phyloP scores from a whole-genome alignment of 2,329 filamentous ascomycete genomes.

The Juglanconis oblonga region DNA sequence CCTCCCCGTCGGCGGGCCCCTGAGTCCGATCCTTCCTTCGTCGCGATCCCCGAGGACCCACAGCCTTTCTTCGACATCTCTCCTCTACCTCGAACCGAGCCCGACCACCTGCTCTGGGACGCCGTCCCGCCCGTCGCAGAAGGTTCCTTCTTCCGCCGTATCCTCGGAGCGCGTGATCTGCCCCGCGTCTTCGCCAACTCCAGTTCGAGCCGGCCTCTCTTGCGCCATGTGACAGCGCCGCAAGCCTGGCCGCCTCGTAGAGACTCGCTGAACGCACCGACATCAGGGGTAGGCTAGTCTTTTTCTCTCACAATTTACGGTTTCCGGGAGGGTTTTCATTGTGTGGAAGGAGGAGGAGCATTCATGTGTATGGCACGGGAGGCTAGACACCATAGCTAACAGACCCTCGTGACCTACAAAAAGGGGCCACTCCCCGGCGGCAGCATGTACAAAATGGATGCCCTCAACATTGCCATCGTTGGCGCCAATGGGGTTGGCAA shows the following conservation, averaged over 20 bases:
- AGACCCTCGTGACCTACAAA: constrained; percentile 5
- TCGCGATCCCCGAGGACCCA: constrained; percentile 15
- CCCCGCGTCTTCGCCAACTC: constrained; percentile 4
- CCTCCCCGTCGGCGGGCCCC: constrained; percentile 12
- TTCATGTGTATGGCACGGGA: neutral
- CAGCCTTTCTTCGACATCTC: constrained; percentile 5
- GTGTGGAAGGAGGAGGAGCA: constrained; percentile 2
- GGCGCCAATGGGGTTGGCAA: constrained; percentile 66
- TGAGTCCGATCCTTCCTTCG: constrained; percentile 13
- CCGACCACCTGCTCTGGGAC: constrained; percentile 35
- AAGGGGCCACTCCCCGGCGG: constrained; percentile 2
- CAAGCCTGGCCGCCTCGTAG: constrained; percentile 44
- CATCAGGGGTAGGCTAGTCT: constrained; percentile 21
- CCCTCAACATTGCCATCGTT: constrained; percentile 64
- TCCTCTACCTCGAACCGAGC: constrained; percentile 19
- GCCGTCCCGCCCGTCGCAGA: constrained; percentile 53
- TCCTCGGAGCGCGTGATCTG: constrained; percentile 35
- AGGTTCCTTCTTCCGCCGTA: constrained; percentile 53
- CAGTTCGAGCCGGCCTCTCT: constrained; percentile 2
- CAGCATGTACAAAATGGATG: constrained; percentile 44
- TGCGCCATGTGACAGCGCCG: constrained; percentile 22
- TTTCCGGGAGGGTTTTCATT: constrained; percentile 3
- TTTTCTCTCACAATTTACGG: neutral
- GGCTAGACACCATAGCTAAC: constrained; percentile 1
- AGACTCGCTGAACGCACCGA: constrained; percentile 45